Base-by-base conservation (phyloP, 164 flowering plant species). In the Magnolia officinalis region DNA sequence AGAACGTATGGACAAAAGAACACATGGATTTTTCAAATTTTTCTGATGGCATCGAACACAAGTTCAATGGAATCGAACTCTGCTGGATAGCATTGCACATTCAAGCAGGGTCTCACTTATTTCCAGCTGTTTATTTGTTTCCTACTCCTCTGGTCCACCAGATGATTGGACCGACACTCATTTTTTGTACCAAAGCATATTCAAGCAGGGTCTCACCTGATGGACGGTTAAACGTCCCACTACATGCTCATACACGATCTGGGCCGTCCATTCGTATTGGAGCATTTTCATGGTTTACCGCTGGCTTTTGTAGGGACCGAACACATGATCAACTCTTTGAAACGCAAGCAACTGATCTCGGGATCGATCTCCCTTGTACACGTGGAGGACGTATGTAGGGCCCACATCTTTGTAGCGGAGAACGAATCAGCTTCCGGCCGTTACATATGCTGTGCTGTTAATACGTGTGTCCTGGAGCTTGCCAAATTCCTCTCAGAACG, bases 401-500 rank as follows among this genome's bases (percentile, higher is more conserved):
- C 97, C 18, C 97, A 91, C 23, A 72, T 91, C 8, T 91, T 88
- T 77, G 29, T 91, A 29, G 92, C 92, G 0, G 94, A 90, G 87
- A 87, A 87, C 74, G 88, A 88, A 80, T 83, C 91, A 61, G 94
- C 94, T 67, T 85, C 92, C 6, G 95, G 94, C 13, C 88, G 95
- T 10, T 93, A 93, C 84, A 89, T 90, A 9, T 89, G 93, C 86
- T 83, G 84, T 76, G 81, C 83, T 19, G 77, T 59, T 64, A 89
- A 89, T 77, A 85, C 90, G 63, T 85, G 88, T 72, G 86, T 91
- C 72, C 79, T 84, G 29, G 94, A 93, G 74, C 89, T 93, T 19
- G 97, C 94, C 0, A 80, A 85, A 78, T 87, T 90, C 80, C 88
- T 93, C 69, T 82, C 67, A 72, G 74, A 83, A 49, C 81, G 88